Percentiles rank a stretch among this genome's conserved stretches.
These are phyloP conservation scores for Themeda triandra DNA, from an alignment of 176 grass and related monocot species.

Conservation along the genomic window DNA sequence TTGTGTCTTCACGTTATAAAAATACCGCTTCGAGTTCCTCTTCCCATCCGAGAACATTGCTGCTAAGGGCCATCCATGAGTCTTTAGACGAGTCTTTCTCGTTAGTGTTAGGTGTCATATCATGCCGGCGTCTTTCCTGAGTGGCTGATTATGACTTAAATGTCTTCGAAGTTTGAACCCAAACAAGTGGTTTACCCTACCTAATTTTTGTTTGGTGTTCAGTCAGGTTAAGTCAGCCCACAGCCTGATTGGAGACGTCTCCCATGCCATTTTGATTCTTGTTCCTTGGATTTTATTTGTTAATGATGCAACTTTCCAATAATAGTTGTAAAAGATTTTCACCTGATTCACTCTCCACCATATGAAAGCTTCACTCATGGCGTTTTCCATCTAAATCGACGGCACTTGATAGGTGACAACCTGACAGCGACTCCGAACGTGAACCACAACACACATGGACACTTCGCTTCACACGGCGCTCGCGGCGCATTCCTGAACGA, in stretches of 20 bases:
- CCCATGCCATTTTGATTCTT: background rate
- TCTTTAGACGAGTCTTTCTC: too few species aligned
- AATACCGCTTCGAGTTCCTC: too few species aligned
- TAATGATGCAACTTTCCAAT: background rate
- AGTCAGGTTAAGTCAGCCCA: constrained; percentile 10
- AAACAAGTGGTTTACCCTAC: background rate
- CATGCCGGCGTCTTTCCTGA: background rate
- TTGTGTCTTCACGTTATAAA: too few species aligned
- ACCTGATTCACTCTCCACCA: background rate
- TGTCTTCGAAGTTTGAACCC: background rate
- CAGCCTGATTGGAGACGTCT: background rate
- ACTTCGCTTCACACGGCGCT: background rate
- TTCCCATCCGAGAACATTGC: background rate
- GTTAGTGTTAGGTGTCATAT: background rate
- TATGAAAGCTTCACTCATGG: background rate
- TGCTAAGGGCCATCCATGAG: background rate
- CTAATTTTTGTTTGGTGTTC: constrained; percentile 1
- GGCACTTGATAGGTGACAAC: background rate
- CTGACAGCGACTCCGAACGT: background rate
- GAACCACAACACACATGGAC: background rate
- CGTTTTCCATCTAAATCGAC: background rate
- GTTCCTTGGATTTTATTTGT: background rate
- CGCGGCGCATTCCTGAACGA: background rate
- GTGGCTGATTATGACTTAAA: background rate
- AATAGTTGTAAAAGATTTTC: background rate